phyloP scores from a whole-genome alignment of 257 asterid genomes.

The Cruciata laevipes region DNA sequence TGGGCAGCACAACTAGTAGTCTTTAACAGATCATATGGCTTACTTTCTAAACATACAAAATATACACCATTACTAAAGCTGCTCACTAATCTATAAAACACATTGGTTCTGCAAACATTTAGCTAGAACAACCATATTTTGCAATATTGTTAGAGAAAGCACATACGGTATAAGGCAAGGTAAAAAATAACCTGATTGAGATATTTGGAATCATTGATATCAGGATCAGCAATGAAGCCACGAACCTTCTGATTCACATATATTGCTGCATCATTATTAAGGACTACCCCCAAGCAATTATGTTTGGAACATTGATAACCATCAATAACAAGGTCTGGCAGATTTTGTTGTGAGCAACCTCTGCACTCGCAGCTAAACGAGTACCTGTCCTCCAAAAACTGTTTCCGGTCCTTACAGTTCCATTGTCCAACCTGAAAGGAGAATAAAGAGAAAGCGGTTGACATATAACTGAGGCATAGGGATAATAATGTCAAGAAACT shows the following conservation, averaged over 20 bases:
- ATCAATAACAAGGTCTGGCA: slow-evolving; percentile 64
- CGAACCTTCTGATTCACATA: slow-evolving; percentile 51
- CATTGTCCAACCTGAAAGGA: slow-evolving; percentile 70
- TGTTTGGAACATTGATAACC: slow-evolving; percentile 58
- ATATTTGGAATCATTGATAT: slow-evolving; percentile 20
- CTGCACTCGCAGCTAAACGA: slow-evolving; percentile 73
- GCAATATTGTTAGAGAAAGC: neutral
- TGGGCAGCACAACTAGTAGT: neutral
- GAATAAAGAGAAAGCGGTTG: slow-evolving; percentile 4
- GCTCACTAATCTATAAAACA: neutral
- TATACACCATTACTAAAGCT: neutral
- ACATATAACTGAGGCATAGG: neutral
- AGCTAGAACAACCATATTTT: neutral
- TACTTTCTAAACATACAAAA: neutral
- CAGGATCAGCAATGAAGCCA: slow-evolving; percentile 13
- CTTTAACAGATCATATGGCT: neutral
- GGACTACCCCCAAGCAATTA: slow-evolving; percentile 67
- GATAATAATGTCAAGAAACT: neutral
- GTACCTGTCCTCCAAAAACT: slow-evolving; percentile 59
- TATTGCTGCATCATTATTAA: slow-evolving; percentile 37
- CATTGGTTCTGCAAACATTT: neutral
- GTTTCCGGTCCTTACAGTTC: slow-evolving; percentile 54
- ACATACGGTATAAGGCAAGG: neutral
- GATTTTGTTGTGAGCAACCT: slow-evolving; percentile 60
- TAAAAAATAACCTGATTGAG: slow-evolving; percentile 42